Base-by-base conservation (phyloP, 768 basidiomycete genomes). In the Mycena indigotica region DNA sequence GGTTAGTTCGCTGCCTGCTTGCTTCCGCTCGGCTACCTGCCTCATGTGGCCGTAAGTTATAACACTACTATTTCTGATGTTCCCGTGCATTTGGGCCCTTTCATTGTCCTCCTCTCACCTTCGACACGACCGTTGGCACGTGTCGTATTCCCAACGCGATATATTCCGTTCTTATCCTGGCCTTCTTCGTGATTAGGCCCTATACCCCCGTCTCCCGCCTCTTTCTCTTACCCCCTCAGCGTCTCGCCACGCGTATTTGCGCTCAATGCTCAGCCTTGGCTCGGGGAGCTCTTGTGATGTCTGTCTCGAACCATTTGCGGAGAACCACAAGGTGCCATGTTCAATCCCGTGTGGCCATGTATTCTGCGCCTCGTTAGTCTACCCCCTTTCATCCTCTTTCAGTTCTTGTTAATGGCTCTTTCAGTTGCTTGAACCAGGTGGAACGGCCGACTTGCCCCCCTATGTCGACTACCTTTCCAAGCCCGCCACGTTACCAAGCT, bases 271-370 rank as follows among this genome's bases (percentile, higher is more conserved):
- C 65, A 82, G 80, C 70, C 69, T 88, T 69, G 81, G 82, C 65
- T 67, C 82, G 58, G 80, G 80, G 65, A 89, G 89, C 65, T 75
- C 77, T 49, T 91, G 89, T 79, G 89, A 91, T 73, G 81, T 91
- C 66, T 91, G 89, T 73, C 78, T 86, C 63, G 88, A 91, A 63
- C 70, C 73, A 28, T 90, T 86, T 68, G 77, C 76, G 50, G 69
- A 69, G 52, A 81, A 81, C 50, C 63, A 62, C 45, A 85, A 82
- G 67, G 76, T 80, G 6, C 88, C 88, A 50, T 83, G 85, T 66
- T 80, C 83, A 49, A 87, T 90, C 64, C 58, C 77, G 48, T 91
- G 89, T 59, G 89, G 89, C 17, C 88, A 91, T 68, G 81, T 85
- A 55, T 89, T 89, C 72, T 91, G 86, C 65, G 71, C 73, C 60